Evolutionary conservation across 345 rosid genomes (phyloP), one percentile per base, ranked within the genome.

Genomic region (Hypericum perforatum): DNA sequence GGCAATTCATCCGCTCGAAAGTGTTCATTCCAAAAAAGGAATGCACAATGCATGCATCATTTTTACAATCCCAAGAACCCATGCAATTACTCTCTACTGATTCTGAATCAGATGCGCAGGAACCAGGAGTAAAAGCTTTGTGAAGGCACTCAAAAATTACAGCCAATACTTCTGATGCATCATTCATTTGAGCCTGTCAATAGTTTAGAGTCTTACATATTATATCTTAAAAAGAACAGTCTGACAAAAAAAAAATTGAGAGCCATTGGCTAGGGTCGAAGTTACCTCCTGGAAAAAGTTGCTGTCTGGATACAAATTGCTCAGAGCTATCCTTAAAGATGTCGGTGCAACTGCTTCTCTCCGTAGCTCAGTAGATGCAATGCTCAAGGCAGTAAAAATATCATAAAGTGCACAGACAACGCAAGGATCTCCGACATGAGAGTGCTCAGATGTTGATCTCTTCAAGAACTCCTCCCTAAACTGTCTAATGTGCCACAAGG

Each of bases 101-200:
- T 37, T 83, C 80, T 29, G 81, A 62, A 68, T 77, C 89, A 66
- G 88, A 76, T 71, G 76, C 64, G 61, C 67, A 69, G 1, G 73
- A 73, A 58, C 75, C 69, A 37, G 63, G 64, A 60, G 90, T 71
- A 74, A 85, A 88, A 63, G 98, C 84, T 59, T 51, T 75, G 77
- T 92, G 96, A 71, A 92, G 96, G 74, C 95, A 88, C 55, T 78
- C 83, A 65, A 92, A 92, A 57, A 92, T 76, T 58, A 82, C 96
- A 12, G 59, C 86, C 72, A 92, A 63, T 45, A 92, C 98, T 85
- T 92, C 96, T 56, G 96, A 85, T 62, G 98, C 96, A 75, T 92
- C 98, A 58, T 92, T 88, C 98, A 92, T 92, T 75, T 92, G 91
- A 59, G 78, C 95, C 96, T 92, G 94, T 50, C 52, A 66, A 67